phyloP scores from a whole-genome alignment of 345 rosid species.

The Raphanus raphanistrum region DNA sequence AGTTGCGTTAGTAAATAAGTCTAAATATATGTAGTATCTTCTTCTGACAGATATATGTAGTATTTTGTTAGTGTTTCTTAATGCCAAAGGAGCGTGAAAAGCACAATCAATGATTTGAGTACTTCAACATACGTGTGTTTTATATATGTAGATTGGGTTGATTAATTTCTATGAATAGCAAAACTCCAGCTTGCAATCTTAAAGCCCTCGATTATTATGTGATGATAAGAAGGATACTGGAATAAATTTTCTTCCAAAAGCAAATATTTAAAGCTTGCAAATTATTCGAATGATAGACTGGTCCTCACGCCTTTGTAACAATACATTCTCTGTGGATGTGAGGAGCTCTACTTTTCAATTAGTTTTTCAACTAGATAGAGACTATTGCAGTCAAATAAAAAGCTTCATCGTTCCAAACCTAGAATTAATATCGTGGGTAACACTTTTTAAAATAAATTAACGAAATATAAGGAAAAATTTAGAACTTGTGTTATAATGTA shows the following conservation, averaged over 20 bases:
- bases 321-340: slow-evolving; percentile 5
- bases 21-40: not conserved
- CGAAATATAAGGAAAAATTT: not conserved
- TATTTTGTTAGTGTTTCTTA: not conserved
- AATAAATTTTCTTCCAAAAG: not conserved
- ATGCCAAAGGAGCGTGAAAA: slow-evolving; percentile 16
- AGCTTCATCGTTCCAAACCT: not conserved
- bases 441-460: not conserved
- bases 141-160: not conserved
- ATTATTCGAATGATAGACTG: slow-evolving; percentile 26
- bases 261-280: slow-evolving; percentile 15
- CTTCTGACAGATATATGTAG: not conserved
- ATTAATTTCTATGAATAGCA: not conserved
- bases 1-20: too few species aligned
- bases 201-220: not conserved
- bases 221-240: not conserved
- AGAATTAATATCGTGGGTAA: not conserved
- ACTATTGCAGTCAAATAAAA: not conserved
- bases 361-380: slow-evolving; percentile 16
- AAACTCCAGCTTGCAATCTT: not conserved
- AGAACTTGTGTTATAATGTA: not conserved
- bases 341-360: slow-evolving; percentile 13
- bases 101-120: slow-evolving; percentile 6
- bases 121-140: slow-evolving; percentile 1
- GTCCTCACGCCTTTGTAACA: slow-evolving; percentile 25